Evolutionary conservation across 257 asterid genomes (phyloP).

Genomic region (Capsicum rhomboideum): DNA sequence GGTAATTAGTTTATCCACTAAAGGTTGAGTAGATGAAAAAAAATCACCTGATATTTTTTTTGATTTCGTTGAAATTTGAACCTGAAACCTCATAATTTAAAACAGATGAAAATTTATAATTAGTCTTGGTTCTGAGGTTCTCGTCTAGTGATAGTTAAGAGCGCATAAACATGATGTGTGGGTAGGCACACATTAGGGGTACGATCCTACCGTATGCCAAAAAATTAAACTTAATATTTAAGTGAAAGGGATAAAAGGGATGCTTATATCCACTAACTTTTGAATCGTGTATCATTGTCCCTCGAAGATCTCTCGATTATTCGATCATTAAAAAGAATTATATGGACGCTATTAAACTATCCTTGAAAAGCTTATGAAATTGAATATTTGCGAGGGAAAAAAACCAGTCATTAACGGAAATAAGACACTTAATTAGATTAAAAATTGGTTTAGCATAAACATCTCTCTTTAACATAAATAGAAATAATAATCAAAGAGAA

Average conservation of each 20-base stretch:
- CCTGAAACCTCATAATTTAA: accelerated
- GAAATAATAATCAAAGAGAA: neutral
- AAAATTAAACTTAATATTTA: neutral
- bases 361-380: neutral
- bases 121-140: neutral
- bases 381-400: neutral
- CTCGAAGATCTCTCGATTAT: neutral
- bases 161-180: neutral
- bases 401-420: neutral
- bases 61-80: neutral
- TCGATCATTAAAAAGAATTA: too few relatives aligned
- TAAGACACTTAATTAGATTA: neutral
- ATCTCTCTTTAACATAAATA: neutral
- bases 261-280: neutral
- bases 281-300: neutral
- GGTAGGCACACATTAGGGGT: neutral
- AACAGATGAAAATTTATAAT: neutral
- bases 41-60: too few relatives aligned
- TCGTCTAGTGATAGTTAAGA: neutral
- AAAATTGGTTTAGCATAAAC: neutral
- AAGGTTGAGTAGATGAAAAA: neutral
- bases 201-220: too few relatives aligned
- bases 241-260: neutral
- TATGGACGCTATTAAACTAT: neutral
- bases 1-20: accelerated